Evolutionary conservation across 306 rosid genomes (phyloP).

Genomic region (Castanospermum australe): DNA sequence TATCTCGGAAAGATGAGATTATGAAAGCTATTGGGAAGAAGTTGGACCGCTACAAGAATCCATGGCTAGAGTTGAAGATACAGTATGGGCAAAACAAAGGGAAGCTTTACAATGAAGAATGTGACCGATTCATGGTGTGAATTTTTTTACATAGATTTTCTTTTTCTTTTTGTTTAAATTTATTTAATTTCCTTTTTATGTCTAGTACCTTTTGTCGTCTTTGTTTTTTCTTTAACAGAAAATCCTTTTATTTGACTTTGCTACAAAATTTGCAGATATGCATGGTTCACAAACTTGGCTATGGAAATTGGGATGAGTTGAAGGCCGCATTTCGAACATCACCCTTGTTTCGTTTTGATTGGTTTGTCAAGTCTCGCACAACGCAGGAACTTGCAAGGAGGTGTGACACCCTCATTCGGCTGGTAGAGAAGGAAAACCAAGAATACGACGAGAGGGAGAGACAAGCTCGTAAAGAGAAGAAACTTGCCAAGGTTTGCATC

Average conservation of each 20-base stretch:
- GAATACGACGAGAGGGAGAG: slow-evolving; percentile 96
- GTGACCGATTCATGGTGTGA: slow-evolving; percentile 95
- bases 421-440: slow-evolving; percentile 99
- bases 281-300: slow-evolving; percentile 98
- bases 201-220: not conserved
- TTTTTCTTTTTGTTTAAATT: not conserved
- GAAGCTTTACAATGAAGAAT: slow-evolving; percentile 95
- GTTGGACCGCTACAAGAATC: slow-evolving; percentile 97
- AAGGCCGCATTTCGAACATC: slow-evolving; percentile 98
- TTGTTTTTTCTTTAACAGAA: not conserved
- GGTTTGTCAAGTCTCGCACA: slow-evolving; percentile 99
- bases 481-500: slow-evolving; percentile 84
- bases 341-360: slow-evolving; percentile 96
- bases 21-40: slow-evolving; percentile 99
- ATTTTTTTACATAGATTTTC: not conserved
- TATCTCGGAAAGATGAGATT: slow-evolving; percentile 95
- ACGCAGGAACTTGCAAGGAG: slow-evolving; percentile 98
- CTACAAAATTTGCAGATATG: slow-evolving; percentile 61
- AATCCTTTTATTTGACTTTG: not conserved
- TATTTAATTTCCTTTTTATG: not conserved
- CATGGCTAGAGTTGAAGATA: slow-evolving; percentile 97
- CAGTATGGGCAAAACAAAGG: slow-evolving; percentile 98
- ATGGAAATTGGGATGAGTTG: slow-evolving; percentile 98
- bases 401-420: slow-evolving; percentile 90
- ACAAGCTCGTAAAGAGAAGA: slow-evolving; percentile 98